A percentile compares a stretch with the other conserved stretches of the same genome.
Conservation (phyloP, 164 flowering plant species). For the Warburgia ugandensis region DNA sequence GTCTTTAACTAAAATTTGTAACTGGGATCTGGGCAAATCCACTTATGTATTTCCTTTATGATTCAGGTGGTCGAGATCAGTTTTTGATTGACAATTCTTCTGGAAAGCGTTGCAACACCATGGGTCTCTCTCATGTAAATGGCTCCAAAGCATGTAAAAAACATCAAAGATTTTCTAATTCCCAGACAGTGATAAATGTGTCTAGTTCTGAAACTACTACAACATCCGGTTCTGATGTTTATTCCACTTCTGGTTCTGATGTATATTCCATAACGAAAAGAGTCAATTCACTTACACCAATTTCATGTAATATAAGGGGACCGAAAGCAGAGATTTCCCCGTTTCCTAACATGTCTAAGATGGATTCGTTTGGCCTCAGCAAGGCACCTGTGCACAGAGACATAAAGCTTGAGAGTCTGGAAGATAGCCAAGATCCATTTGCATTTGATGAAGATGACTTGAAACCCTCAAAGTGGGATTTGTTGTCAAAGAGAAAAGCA, state of each 20-base stretch:
- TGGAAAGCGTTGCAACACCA: slow-evolving; percentile 20
- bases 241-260: slow-evolving; percentile 23
- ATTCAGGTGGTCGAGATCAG: slow-evolving; percentile 34
- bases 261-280: slow-evolving; percentile 26
- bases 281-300: slow-evolving; percentile 33
- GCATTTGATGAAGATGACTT: slow-evolving; percentile 82
- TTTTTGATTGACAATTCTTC: slow-evolving; percentile 26
- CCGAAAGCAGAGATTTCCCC: slow-evolving; percentile 15
- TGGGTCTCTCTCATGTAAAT: slow-evolving; percentile 21
- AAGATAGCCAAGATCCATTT: slow-evolving; percentile 81
- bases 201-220: slow-evolving; percentile 39
- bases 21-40: too few relatives aligned
- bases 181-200: slow-evolving; percentile 16
- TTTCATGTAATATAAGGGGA: slow-evolving; percentile 35
- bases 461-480: slow-evolving; percentile 80
- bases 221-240: slow-evolving; percentile 21
- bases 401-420: slow-evolving; percentile 18
- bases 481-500: slow-evolving; percentile 34
- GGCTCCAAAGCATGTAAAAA: slow-evolving; percentile 27
- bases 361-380: slow-evolving; percentile 14
- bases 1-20: too few relatives aligned
- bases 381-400: slow-evolving; percentile 17
- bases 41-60: not conserved
- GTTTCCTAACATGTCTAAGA: slow-evolving; percentile 21
- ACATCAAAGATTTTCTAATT: slow-evolving; percentile 20